Percentiles rank a stretch among this genome's conserved stretches.
Conservation (phyloP, 257 asterid genomes). For the Penstemon newberryi region DNA sequence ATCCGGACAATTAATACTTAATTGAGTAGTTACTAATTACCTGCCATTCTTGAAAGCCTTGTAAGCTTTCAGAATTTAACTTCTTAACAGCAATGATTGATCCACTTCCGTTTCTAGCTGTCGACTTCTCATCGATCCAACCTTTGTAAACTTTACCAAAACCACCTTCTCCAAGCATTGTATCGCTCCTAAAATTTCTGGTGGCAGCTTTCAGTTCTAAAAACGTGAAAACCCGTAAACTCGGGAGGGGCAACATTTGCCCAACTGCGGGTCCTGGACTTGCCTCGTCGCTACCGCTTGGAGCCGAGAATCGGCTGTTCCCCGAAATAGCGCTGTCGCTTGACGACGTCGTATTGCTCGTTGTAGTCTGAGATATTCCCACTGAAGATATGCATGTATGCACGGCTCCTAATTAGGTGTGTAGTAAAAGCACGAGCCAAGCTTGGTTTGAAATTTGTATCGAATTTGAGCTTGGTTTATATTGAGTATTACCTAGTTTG, state of each 20-base stretch:
- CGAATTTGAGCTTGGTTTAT: too few relatives aligned
- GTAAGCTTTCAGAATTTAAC: slow-evolving; percentile 65
- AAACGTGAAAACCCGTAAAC: slow-evolving; percentile 56
- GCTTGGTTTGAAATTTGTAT: too few relatives aligned
- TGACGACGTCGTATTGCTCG: slow-evolving; percentile 34
- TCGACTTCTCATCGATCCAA: slow-evolving; percentile 61
- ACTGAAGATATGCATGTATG: too few relatives aligned
- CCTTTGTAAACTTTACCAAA: slow-evolving; percentile 93
- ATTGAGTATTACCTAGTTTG: too few relatives aligned
- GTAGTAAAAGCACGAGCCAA: too few relatives aligned
- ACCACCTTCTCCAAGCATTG: slow-evolving; percentile 92
- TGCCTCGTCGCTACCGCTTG: slow-evolving; percentile 30
- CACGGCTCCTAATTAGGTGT: too few relatives aligned
- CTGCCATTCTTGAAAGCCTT: slow-evolving; percentile 89
- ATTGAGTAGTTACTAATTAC: slow-evolving; percentile 22
- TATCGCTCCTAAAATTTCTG: slow-evolving; percentile 62
- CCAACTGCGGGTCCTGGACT: background rate
- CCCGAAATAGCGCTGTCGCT: slow-evolving; percentile 31
- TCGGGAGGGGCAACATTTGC: slow-evolving; percentile 51
- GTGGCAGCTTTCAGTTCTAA: slow-evolving; percentile 69
- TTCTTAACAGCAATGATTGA: slow-evolving; percentile 76
- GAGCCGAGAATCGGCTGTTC: slow-evolving; percentile 33
- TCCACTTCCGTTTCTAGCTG: slow-evolving; percentile 30
- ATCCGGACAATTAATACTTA: too few relatives aligned
- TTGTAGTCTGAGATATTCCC: background rate